Evolutionary conservation across 257 asterid species (phyloP).

Genomic region (Solanum clarkiae): DNA sequence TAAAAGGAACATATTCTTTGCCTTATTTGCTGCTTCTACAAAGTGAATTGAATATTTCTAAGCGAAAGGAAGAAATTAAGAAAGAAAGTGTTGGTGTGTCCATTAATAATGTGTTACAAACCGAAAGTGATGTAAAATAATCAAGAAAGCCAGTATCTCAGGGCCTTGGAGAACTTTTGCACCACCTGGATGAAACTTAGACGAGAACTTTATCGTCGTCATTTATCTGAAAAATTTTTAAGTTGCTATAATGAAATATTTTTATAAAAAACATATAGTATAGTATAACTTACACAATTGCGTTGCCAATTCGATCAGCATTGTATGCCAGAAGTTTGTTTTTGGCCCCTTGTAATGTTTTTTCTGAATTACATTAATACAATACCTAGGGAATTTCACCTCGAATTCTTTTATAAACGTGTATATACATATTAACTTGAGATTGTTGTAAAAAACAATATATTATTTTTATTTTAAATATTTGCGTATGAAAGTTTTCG

Average conservation of each 20-base stretch:
- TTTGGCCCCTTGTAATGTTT: too few species aligned
- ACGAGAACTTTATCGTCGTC: neutral
- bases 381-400: too few species aligned
- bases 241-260: neutral
- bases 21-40: neutral
- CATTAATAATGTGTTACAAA: neutral
- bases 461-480: neutral
- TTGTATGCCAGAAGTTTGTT: too few species aligned
- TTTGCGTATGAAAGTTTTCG: neutral
- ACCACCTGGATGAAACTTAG: neutral
- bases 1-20: neutral
- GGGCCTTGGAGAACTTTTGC: neutral
- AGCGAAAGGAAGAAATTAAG: neutral
- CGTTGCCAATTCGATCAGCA: neutral
- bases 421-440: neutral
- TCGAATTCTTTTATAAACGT: too few species aligned
- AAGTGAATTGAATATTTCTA: neutral
- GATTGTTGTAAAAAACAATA: neutral
- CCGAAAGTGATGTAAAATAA: neutral
- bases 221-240: accelerated
- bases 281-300: neutral
- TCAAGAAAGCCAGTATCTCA: neutral
- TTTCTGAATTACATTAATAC: neutral
- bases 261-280: neutral
- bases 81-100: neutral